phyloP scores from a whole-genome alignment of 1,284 basidiomycete species.

The Ustilago xerochloae region DNA sequence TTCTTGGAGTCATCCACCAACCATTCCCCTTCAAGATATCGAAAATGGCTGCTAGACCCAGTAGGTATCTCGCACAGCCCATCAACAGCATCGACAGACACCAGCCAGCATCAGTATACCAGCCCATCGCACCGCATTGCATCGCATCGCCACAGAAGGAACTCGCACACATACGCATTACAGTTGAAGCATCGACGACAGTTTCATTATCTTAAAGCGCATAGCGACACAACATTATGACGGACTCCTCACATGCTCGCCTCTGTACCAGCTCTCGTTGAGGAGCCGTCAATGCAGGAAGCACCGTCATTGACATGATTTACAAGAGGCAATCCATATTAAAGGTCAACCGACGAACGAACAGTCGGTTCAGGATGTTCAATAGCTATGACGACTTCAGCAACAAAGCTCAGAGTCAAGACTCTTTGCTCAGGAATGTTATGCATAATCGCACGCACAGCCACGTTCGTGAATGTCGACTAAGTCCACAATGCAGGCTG shows the following conservation, averaged over 20 bases:
- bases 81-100: conserved; percentile 12
- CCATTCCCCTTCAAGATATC: conserved; percentile 56
- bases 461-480: no score
- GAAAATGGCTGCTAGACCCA: conserved; percentile 62
- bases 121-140: neutral
- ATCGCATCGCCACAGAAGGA: neutral
- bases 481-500: no score
- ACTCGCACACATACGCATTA: neutral
- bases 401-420: no score
- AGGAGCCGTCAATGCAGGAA: no score
- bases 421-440: no score
- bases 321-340: no score
- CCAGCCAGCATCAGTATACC: neutral
- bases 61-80: conserved; percentile 43
- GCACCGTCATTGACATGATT: no score
- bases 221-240: neutral
- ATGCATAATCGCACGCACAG: no score
- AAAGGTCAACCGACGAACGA: no score
- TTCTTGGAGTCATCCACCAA: conserved; percentile 51
- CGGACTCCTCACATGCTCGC: neutral
- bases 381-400: no score
- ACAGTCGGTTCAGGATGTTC: no score
- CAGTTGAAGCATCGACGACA: neutral
- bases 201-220: neutral
- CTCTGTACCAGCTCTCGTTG: neutral